A percentile compares a stretch with the other conserved stretches of the same genome.
Conservation (phyloP, 768 basidiomycete species). For the Mycena maculata region DNA sequence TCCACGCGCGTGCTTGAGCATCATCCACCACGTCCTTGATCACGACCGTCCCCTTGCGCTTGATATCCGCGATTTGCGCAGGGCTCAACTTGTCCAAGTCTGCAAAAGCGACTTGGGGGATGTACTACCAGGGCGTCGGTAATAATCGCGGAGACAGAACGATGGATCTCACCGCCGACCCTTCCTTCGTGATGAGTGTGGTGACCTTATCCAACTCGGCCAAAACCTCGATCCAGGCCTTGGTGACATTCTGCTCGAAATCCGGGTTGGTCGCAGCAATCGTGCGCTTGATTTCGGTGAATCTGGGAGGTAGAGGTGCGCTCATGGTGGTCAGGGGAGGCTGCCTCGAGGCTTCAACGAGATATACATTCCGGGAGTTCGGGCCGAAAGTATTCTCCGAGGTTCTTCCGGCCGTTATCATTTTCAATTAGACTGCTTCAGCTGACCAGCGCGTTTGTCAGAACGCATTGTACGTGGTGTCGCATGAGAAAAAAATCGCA, state of each 20-base stretch:
- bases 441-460: too few species aligned
- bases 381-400: conserved; percentile 16
- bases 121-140: conserved; percentile 49
- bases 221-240: conserved; percentile 63
- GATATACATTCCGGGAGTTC: neutral
- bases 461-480: too few species aligned
- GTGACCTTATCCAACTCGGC: conserved; percentile 53
- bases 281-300: conserved; percentile 24
- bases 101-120: conserved; percentile 63
- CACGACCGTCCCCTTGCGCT: conserved; percentile 61
- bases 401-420: conserved; percentile 2
- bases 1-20: conserved; percentile 60
- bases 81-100: conserved; percentile 55
- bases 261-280: conserved; percentile 44
- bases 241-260: conserved; percentile 52
- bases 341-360: conserved; percentile 21
- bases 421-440: neutral
- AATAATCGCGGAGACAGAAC: neutral
- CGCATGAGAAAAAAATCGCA: too few species aligned
- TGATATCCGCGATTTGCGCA: conserved; percentile 55
- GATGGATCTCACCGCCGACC: conserved; percentile 49
- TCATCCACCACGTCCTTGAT: conserved; percentile 63
- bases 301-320: conserved; percentile 23
- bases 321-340: neutral
- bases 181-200: conserved; percentile 51